phyloP scores from a whole-genome alignment of 148 eudicot species.

The Rhododendron ferrugineum region DNA sequence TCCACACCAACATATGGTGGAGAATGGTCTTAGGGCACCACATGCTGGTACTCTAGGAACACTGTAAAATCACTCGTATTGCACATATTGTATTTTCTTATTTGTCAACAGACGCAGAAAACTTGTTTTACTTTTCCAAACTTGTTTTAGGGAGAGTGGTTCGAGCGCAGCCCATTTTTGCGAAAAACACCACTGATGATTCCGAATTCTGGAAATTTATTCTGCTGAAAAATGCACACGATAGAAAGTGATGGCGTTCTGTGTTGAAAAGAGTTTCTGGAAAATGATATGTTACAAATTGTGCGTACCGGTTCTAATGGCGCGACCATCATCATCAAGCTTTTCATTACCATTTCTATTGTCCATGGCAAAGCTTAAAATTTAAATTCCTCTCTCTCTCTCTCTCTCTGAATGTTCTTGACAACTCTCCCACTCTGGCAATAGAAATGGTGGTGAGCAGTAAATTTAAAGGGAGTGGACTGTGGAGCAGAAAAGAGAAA shows the following conservation, averaged over 20 bases:
- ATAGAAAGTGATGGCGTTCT: not conserved
- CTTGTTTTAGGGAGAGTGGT: not conserved
- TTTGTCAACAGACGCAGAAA: not conserved
- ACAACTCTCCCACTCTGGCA: not conserved
- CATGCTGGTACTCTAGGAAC: not conserved
- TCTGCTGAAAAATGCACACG: not conserved
- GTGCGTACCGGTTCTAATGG: constrained; percentile 29
- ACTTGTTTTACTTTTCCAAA: not conserved
- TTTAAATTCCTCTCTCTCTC: constrained; percentile 2
- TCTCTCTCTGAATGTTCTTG: not conserved
- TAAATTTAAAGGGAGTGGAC: not conserved
- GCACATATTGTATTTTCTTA: not conserved
- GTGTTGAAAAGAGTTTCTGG: not conserved
- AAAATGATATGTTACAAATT: not conserved
- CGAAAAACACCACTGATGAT: not conserved
- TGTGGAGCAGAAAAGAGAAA: not conserved
- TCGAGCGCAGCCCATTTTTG: not conserved
- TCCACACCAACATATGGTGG: not conserved
- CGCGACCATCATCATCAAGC: constrained; percentile 44
- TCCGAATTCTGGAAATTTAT: not conserved
- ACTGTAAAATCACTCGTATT: not conserved
- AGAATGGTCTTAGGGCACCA: not conserved
- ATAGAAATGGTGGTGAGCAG: not conserved
- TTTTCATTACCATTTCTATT: not conserved
- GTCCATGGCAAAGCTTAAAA: not conserved